Evolutionary conservation across 2,329 filamentous ascomycete genomes (phyloP).

Genomic region (Ascochyta koolunga): DNA sequence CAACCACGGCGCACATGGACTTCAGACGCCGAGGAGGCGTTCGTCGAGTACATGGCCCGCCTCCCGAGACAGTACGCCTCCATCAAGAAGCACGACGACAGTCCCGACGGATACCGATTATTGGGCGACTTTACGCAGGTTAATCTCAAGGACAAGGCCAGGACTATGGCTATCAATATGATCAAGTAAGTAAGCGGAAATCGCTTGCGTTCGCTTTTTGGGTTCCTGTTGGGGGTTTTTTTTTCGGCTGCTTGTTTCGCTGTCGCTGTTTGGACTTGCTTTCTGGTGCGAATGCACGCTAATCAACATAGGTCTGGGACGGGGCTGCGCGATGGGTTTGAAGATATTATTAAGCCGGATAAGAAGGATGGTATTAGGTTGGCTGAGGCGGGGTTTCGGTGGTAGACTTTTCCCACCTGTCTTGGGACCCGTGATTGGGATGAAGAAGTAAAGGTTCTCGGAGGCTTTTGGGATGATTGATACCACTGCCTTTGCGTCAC

Average conservation of each 20-base stretch:
- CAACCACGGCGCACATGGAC: slow-evolving; percentile 34
- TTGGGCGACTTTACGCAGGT: slow-evolving; percentile 55
- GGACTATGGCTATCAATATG: slow-evolving; percentile 49
- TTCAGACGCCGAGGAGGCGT: slow-evolving; percentile 43
- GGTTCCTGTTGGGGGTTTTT: no score
- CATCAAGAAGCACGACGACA: slow-evolving; percentile 47
- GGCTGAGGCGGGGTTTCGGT: slow-evolving; percentile 26
- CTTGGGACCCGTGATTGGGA: no score
- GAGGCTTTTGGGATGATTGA: slow-evolving; percentile 18
- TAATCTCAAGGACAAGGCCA: slow-evolving; percentile 56
- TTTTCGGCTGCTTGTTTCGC: no score
- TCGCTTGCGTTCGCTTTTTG: no score
- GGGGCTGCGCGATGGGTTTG: slow-evolving; percentile 37
- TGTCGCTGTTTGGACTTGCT: no score
- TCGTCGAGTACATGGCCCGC: slow-evolving; percentile 58
- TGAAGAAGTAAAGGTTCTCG: no score
- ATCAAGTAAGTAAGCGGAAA: slow-evolving; percentile 50
- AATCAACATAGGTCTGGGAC: slow-evolving; percentile 33
- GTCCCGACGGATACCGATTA: slow-evolving; percentile 21
- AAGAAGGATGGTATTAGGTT: slow-evolving; percentile 27
- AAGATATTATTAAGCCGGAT: slow-evolving; percentile 25
- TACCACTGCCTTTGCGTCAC: slow-evolving; percentile 20
- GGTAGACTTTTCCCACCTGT: slow-evolving; percentile 17
- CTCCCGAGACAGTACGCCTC: slow-evolving; percentile 55
- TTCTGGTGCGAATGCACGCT: no score